Base-by-base conservation (phyloP, 495 filamentous ascomycete species). In the Aspergillus nidulans region DNA sequence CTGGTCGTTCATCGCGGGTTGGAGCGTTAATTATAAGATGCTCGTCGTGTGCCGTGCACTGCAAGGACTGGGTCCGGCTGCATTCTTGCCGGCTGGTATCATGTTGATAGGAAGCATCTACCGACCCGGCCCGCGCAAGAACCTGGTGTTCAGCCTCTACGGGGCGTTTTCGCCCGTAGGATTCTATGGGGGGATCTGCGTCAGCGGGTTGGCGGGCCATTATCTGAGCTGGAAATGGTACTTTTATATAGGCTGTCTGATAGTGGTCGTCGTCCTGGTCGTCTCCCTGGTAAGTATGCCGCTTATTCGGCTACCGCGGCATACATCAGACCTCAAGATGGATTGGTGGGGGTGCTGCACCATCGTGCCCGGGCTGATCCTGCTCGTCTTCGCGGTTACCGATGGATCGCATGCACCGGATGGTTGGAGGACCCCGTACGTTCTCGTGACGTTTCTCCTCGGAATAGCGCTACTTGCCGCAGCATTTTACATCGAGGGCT, bases 61-160 rank as follows among this genome's bases (percentile, higher is more conserved):
- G 3, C 58, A 60, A 23, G 58, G 58, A 1, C 20, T 60, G 2
- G 53, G 52, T 3, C 49, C 58, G 0, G 28, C 58, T 3, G 34
- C 53, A 1, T 51, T 52, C 26, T 21, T 60, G 1, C 58, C 58
- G 0, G 30, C 48, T 18, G 58, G 47, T 0, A 46, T 56, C 9
- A 55, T 46, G 20, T 26, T 60, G 19, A 39, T 60, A 1, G 58
- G 58, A 6, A 30, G 21, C 5, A 56, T 52, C 12, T 60, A 60
- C 19, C 47, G 47, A 1, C 42, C 49, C 8, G 58, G 58, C 4
- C 52, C 47, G 12, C 52, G 58, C n/a, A 60, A 60, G 49, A 53
- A 56, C 34, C 28, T 60, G 28, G 53, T 60, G 1, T 60, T 60
- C 25, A 53, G 52, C 20, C 34, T 60, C 3, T 60, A 49, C 32